These are phyloP conservation scores for Marvania coccoides DNA, from an alignment of 139 green algal species.

Conservation along the genomic window DNA sequence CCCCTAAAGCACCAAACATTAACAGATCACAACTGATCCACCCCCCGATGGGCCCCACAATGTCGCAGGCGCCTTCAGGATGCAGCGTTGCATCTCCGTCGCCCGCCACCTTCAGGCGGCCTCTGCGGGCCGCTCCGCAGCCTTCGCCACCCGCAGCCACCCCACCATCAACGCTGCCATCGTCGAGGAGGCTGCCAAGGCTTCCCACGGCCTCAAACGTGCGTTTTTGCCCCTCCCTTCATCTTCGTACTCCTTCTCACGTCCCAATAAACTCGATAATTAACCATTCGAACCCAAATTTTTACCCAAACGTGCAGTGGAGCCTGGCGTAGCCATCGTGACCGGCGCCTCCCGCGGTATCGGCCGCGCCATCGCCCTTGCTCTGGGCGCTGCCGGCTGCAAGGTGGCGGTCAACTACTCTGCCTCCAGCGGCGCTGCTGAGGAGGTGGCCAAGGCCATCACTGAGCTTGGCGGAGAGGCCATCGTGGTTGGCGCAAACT, in stretches of 20 bases:
- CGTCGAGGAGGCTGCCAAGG: background rate
- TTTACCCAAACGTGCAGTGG: slow-evolving; percentile 2
- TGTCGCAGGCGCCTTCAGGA: slow-evolving; percentile 2
- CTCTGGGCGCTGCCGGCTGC: slow-evolving; percentile 61
- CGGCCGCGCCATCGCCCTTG: slow-evolving; percentile 80
- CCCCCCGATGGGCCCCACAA: background rate
- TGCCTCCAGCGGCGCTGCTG: slow-evolving; percentile 49
- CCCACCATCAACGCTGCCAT: background rate
- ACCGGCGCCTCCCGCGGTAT: slow-evolving; percentile 92
- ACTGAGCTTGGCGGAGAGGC: slow-evolving; percentile 53
- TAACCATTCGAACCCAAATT: background rate
- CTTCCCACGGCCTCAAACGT: background rate
- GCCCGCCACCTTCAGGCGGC: slow-evolving; percentile 1
- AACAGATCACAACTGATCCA: background rate
- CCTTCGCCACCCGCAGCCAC: background rate
- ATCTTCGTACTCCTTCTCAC: background rate
- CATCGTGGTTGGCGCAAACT: slow-evolving; percentile 63
- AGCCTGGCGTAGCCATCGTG: slow-evolving; percentile 68
- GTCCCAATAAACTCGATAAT: background rate
- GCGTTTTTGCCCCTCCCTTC: background rate
- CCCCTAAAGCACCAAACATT: background rate
- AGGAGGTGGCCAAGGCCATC: slow-evolving; percentile 69
- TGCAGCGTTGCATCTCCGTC: slow-evolving; percentile 1
- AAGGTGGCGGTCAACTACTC: slow-evolving; percentile 83
- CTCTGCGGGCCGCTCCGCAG: background rate